Base-by-base conservation (phyloP, 2,329 filamentous ascomycete species). In the Hymenoscyphus infarciens region DNA sequence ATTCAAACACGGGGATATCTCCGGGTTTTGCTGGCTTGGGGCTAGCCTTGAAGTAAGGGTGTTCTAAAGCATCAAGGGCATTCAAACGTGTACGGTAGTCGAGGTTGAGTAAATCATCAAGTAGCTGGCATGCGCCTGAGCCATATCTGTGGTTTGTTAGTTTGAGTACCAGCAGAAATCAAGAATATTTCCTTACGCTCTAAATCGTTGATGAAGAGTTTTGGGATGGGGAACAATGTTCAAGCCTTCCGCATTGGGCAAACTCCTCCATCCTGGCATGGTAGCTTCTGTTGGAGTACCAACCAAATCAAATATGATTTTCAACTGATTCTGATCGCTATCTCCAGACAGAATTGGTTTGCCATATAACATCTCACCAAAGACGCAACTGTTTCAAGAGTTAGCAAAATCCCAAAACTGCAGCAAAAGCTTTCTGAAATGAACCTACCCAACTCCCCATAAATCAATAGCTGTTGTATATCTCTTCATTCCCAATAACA, bases 391-490 rank as follows among this genome's bases (percentile, higher is more conserved):
- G 62, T 38, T 39, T 11, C 10, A 22, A 38, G 35, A 62, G 52
- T 49, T 61, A 62, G 75, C 63, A 72, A 70, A 70, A 59, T 74
- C 2, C 13, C 8, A 54, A n/a, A 25, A 35, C 11, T 45, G 22
- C 54, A 22, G 66, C 61, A 56, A 42, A 42, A 42, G 39, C 19
- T 52, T 19, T 7, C 22, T 49, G 31, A 13, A 16, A 45, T 52
- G 59, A 39, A n/a, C 86, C 79, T 81, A 93, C 90, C 94, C 95
- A 69, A 97, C 94, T 70, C 95, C 95, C 95, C 95, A 99, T 78
- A 99, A 87, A 76, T 99, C 95, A 71, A 99, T 97, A 10, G 95
- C 93, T 15, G 93, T 92, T n/a, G 95, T 99, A 77, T 99, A 99
- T 68, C 87, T 87, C 70, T 92, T 88, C 35, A 99, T 81, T 67